Evolutionary conservation across 2,329 filamentous ascomycete genomes (phyloP).

Genomic region (Arachnopeziza araneosa): DNA sequence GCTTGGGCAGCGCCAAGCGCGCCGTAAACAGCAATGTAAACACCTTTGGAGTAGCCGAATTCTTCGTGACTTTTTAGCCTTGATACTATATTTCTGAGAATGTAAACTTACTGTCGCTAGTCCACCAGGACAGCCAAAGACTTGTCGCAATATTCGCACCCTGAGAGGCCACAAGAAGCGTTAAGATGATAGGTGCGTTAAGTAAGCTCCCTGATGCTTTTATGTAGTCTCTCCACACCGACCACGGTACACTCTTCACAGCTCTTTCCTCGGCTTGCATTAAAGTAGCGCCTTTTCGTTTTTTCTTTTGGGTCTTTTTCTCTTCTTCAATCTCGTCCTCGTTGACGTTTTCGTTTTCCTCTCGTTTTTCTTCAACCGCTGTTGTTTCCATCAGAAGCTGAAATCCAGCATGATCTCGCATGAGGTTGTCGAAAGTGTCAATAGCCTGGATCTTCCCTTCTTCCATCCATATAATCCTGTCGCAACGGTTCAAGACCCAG

Average conservation of each 20-base stretch:
- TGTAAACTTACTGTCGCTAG: slow-evolving; percentile 63
- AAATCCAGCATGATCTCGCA: slow-evolving; percentile 45
- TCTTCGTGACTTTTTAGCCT: slow-evolving; percentile 26
- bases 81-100: background rate
- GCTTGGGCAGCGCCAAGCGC: slow-evolving; percentile 68
- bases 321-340: slow-evolving; percentile 42
- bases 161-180: slow-evolving; percentile 57
- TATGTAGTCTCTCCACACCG: slow-evolving; percentile 61
- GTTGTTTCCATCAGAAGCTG: slow-evolving; percentile 77
- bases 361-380: slow-evolving; percentile 62
- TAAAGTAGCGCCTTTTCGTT: slow-evolving; percentile 51
- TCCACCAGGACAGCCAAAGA: slow-evolving; percentile 94
- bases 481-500: slow-evolving; percentile 84
- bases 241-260: slow-evolving; percentile 57
- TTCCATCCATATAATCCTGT: slow-evolving; percentile 91
- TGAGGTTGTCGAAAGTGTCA: slow-evolving; percentile 83
- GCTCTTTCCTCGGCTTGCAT: slow-evolving; percentile 69
- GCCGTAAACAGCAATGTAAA: slow-evolving; percentile 69
- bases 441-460: slow-evolving; percentile 76
- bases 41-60: slow-evolving; percentile 59
- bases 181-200: slow-evolving; percentile 49
- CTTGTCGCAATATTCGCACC: slow-evolving; percentile 82
- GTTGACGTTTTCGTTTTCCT: slow-evolving; percentile 42
- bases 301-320: slow-evolving; percentile 40
- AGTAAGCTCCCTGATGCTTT: slow-evolving; percentile 53